Evolutionary conservation across 2,329 filamentous ascomycete species (phyloP).

Genomic region (Colletotrichum chrysophilum): DNA sequence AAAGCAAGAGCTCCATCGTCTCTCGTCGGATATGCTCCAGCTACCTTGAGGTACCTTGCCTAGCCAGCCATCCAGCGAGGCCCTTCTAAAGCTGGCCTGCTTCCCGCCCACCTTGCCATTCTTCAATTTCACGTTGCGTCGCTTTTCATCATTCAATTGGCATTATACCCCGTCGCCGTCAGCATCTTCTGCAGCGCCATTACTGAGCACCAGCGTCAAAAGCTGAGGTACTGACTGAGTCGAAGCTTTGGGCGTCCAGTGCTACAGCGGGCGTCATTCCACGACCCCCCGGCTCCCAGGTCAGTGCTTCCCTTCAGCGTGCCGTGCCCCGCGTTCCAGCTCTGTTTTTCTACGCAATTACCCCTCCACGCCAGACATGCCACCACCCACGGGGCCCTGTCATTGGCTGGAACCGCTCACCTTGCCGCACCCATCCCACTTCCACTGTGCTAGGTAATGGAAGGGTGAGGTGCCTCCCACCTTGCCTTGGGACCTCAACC

Average conservation of each 20-base stretch:
- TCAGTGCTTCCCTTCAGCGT: slow-evolving; percentile 4
- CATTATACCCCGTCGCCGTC: neutral
- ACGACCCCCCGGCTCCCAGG: neutral
- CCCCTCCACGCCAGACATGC: slow-evolving; percentile 21
- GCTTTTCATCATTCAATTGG: neutral
- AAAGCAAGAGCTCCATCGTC: neutral
- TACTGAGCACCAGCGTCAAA: neutral
- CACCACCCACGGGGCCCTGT: neutral
- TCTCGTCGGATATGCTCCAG: neutral
- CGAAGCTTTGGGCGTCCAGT: neutral
- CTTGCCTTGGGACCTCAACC: neutral
- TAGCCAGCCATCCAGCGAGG: neutral
- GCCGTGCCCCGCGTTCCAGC: slow-evolving; percentile 9
- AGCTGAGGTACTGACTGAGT: neutral
- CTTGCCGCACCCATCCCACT: neutral
- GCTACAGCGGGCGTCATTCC: neutral
- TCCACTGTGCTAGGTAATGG: neutral
- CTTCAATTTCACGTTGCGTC: neutral
- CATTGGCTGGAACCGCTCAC: slow-evolving; percentile 4
- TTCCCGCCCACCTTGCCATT: neutral
- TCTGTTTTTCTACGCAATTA: slow-evolving; percentile 3
- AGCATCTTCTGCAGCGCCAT: neutral
- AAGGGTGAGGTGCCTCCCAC: neutral
- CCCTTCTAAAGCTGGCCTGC: neutral
- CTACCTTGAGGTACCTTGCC: neutral